Evolutionary conservation across 306 rosid genomes (phyloP).

Genomic region (Styphnolobium japonicum): DNA sequence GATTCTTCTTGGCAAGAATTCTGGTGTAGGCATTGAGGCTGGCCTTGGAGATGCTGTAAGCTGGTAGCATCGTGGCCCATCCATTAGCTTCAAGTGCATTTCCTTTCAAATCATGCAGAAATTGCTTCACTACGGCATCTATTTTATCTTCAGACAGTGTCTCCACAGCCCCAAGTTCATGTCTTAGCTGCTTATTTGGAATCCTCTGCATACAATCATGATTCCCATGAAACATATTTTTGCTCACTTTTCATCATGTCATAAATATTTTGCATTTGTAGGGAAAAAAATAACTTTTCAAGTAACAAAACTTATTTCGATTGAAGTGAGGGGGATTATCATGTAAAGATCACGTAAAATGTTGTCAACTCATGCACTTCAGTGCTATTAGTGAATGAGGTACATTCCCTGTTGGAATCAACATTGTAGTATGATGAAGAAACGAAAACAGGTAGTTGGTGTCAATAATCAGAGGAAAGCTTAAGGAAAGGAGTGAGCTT

Average conservation of each 20-base stretch:
- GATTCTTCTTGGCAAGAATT: slow-evolving; percentile 46
- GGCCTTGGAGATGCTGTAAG: slow-evolving; percentile 54
- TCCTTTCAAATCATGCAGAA: slow-evolving; percentile 41
- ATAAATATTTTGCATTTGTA: not conserved
- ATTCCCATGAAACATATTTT: not conserved
- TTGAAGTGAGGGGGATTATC: not conserved
- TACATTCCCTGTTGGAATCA: too few species aligned
- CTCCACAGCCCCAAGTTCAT: slow-evolving; percentile 39
- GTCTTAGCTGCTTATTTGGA: slow-evolving; percentile 41
- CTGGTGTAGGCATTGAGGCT: slow-evolving; percentile 55
- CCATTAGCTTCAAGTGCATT: slow-evolving; percentile 51
- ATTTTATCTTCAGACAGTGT: slow-evolving; percentile 49
- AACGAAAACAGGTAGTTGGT: too few species aligned
- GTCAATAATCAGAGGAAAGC: too few species aligned
- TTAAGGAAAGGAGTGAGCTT: too few species aligned
- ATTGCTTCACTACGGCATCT: slow-evolving; percentile 43
- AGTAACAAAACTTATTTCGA: not conserved
- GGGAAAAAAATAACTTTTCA: not conserved
- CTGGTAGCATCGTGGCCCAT: slow-evolving; percentile 60
- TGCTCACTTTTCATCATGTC: not conserved
- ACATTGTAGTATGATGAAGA: too few species aligned
- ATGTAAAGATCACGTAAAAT: too few species aligned
- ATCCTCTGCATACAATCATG: slow-evolving; percentile 46
- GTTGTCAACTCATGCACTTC: too few species aligned
- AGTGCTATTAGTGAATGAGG: too few species aligned